These are phyloP conservation scores for Micractinium conductrix DNA, from an alignment of 139 green algal species.

Conservation along the genomic window DNA sequence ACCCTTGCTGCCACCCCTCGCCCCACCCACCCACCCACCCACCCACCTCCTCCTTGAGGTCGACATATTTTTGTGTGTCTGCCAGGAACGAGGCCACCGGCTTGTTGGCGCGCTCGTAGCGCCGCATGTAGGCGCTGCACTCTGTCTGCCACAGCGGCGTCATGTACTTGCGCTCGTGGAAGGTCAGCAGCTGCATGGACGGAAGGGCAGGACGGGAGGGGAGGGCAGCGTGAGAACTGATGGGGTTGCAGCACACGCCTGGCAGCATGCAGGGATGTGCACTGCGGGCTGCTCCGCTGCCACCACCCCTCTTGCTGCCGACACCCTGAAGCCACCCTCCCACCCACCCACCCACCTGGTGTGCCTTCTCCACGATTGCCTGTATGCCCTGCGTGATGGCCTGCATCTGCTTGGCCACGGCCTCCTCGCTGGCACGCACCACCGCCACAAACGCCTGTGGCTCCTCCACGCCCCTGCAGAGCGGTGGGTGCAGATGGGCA, in stretches of 20 bases:
- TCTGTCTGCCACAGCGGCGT: slow-evolving; percentile 26
- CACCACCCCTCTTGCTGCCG: no score
- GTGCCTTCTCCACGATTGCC: slow-evolving; percentile 82
- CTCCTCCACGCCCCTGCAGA: slow-evolving; percentile 18
- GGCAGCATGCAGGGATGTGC: no score
- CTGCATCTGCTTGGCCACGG: slow-evolving; percentile 77
- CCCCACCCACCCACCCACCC: not conserved
- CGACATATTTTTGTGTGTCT: slow-evolving; percentile 82
- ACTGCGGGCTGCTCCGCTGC: no score
- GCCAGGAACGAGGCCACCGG: slow-evolving; percentile 77
- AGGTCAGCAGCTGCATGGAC: slow-evolving; percentile 7
- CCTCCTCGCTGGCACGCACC: slow-evolving; percentile 81
- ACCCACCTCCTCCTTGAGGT: slow-evolving; percentile 67
- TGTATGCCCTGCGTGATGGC: slow-evolving; percentile 83
- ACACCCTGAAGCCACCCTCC: no score
- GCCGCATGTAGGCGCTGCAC: slow-evolving; percentile 40
- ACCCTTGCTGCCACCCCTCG: not conserved
- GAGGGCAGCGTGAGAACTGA: not conserved
- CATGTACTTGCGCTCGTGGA: slow-evolving; percentile 80
- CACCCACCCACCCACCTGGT: slow-evolving; percentile 59
- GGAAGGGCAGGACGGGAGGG: not conserved
- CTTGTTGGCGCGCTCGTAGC: slow-evolving; percentile 90
- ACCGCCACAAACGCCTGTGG: slow-evolving; percentile 72
- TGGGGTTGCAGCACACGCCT: no score
- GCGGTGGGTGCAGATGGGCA: not conserved